Evolutionary conservation across 2,329 filamentous ascomycete species (phyloP), one percentile per base, ranked within the genome.

Genomic region (Arthrobotrys entomopaga): DNA sequence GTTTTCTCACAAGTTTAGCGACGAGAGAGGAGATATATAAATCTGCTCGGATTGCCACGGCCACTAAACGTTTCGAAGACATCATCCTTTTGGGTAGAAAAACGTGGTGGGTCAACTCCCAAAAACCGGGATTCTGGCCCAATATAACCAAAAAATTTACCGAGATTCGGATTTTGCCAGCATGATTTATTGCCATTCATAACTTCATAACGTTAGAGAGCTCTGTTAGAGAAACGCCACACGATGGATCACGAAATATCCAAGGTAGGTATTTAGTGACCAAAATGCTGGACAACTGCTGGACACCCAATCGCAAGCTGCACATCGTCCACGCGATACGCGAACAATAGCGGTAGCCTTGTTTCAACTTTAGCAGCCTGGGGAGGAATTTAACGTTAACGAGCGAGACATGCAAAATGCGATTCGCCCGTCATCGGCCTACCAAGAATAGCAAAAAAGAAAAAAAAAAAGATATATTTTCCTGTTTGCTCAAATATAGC

Each of bases 161-260:
- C 42, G 16, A 46, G 16, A n/a, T 46, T 46, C 42, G 13, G 42
- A 1, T 15, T 34, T 34, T 34, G 29, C 29, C 29, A 34, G 29
- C 29, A 34, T 10, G 29, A n/a, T 34, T 34, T 2, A 7, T 34
- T 3, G 1, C 29, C 2, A 34, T 34, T 46, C 16, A 24, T 22
- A 19, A 57, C 6, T 52, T 43, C 34, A 56, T 65, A 66, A 66
- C 63, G 63, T 66, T 66, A 66, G 22, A 19, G 46, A 50, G 46
- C 46, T 50, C 46, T 46, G 20, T 42, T 10, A 22, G 20, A 16
- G 22, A 65, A 65, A 56, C 60, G 60, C 60, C 60, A 65, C 60
- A 20, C 20, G 29, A 34, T 34, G n/a, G 56, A 65, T 65, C 60
- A 65, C 24, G 40, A 56, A 46, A 54, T 56, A 43, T 10, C 16